Evolutionary conservation across 441 rosid species (phyloP), one percentile per base, ranked within the genome.

Genomic region (Populus hybrid): DNA sequence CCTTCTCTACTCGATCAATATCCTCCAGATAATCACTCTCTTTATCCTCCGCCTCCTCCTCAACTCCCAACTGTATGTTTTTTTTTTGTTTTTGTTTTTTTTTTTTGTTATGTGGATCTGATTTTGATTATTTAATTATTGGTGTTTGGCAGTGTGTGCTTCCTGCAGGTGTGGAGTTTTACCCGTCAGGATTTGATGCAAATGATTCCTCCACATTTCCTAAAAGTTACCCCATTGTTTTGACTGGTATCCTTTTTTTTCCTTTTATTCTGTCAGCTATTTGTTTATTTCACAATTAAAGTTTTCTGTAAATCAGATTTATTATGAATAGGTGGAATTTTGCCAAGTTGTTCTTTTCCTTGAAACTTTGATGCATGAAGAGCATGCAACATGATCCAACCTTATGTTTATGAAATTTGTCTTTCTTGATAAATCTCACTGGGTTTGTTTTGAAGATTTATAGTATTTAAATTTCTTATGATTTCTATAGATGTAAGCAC

Each of bases 1-100:
- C 90, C 98, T 59, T 87, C 96, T 66, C 86, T 88, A 71, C 93
- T 96, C 38, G 99, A 96, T 59, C 98, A 93, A 85, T 94, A 82
- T 80, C 99, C 99, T 76, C 86, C 89, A 74, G 86, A 86, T 65
- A 85, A 85, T 87, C 96, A 89, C 80, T 87, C 95, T 34, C 92
- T 86, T 35, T 87, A 85, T 78, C 88, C 98, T 80, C 87, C 90
- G 6, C 98, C 98, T 28, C 99, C 99, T 67, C 98, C 99, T 73
- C 99, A 94, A 84, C 97, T 96, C 76, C 89, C 99, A 21, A 93
- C 95, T 59, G 99, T 94, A 38, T 38, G 11, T 3, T 10, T 10
- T 34, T 34, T 34, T 34, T 4, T 34, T 28, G 30, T 28, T 28
- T 28, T 28, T 28, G 30, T 0, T 2, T 10, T 10, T 38, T 38